Evolutionary conservation across 164 flowering plant species (phyloP), one percentile per base, ranked within the genome.

Genomic region (Protea cynaroides): DNA sequence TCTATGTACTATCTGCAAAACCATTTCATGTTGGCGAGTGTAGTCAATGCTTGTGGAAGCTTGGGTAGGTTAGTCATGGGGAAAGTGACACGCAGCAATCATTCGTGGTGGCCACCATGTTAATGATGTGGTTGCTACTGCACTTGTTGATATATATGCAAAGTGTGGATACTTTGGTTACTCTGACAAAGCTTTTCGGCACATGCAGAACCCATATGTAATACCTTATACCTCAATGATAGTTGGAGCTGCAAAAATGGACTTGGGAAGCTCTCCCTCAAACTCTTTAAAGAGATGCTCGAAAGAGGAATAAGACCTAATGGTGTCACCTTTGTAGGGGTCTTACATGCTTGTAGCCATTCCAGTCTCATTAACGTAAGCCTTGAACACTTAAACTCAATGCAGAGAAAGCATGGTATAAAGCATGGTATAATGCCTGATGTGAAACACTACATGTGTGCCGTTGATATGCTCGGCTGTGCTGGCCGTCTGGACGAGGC

Each of bases 301-400:
- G 66, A 40, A 19, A 74, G 65, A 64, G 79, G 78, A 61, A 69
- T 89, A 25, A 75, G 63, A 50, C 96, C 96, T 5, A 89, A 87
- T 54, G 78, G 71, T 59, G 80, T 89, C 43, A 89, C 96, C 37
- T 81, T 81, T 61, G 60, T 86, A 25, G 92, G 87, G 46, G 77
- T 89, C 34, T 66, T 86, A 52, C 78, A 86, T 75, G 96, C 85
- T 57, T 89, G 96, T 64, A 86, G 87, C 74, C 92, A 89, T 72
- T 82, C 87, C 2, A 90, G 92, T 58, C 83, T 85, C 4, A 77
- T 82, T 1, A 80, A 80, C 54, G 72, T 68, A 64, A 92, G 92
- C 60, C 73, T 85, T 8, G 63, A 70, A 11, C 51, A 71, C 75
- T 73, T 86, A 59, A 67, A 80, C 25, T 76, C 82, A 1, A n/a